Conservation (phyloP, 2,329 filamentous ascomycete genomes). For the Epichloe festucae region DNA sequence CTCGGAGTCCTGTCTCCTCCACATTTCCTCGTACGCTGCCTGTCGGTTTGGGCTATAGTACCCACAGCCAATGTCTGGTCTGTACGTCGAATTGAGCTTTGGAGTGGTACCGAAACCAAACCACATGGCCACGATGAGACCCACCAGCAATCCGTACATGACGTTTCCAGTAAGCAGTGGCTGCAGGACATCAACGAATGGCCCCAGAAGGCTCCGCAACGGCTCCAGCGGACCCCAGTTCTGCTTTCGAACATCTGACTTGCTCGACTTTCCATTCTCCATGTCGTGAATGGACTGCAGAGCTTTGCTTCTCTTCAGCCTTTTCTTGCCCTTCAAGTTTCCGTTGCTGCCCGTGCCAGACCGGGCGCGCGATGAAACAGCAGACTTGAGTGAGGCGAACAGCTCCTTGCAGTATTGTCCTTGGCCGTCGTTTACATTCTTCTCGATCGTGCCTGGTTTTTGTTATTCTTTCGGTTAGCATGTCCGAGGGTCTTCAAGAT, state of each 20-base stretch:
- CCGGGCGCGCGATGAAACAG: conserved; percentile 53
- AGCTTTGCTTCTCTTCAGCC: conserved; percentile 38
- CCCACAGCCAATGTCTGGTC: conserved; percentile 17
- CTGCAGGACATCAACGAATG: conserved; percentile 54
- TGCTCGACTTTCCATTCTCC: conserved; percentile 24
- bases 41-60: conserved; percentile 47
- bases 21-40: conserved; percentile 85
- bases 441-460: conserved; percentile 74
- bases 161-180: conserved; percentile 66
- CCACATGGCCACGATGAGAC: conserved; percentile 63
- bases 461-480: not conserved
- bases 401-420: conserved; percentile 70
- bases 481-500: too few species aligned
- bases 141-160: conserved; percentile 59
- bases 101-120: conserved; percentile 47
- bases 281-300: conserved; percentile 31
- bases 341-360: conserved; percentile 32
- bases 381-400: conserved; percentile 58
- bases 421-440: conserved; percentile 86
- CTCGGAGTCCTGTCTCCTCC: conserved; percentile 75
- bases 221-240: conserved; percentile 78
- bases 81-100: conserved; percentile 24
- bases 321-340: conserved; percentile 47
- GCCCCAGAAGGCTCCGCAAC: conserved; percentile 54
- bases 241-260: conserved; percentile 30